phyloP scores from a whole-genome alignment of 352 stramenopile genomes.

The Pythium monospermum region DNA sequence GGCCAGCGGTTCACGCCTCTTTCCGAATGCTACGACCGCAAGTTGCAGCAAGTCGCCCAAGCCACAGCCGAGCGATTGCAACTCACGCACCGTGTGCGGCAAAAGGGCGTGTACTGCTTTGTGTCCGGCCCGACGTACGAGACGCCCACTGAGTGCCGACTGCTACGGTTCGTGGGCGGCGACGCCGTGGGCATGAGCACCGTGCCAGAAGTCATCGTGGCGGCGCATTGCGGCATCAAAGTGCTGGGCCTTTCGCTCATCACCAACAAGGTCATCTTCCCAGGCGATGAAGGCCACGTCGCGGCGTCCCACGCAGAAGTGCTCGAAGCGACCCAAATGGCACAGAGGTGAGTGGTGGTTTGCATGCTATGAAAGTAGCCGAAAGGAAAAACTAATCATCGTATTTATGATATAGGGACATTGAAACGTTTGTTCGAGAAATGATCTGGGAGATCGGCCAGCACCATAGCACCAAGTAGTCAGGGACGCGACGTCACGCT shows the following conservation, averaged over 20 bases:
- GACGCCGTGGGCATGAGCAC: conserved; percentile 97
- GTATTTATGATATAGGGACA: conserved; percentile 24
- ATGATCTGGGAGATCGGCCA: conserved; percentile 41
- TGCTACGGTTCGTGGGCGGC: conserved; percentile 89
- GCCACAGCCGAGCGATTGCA: conserved; percentile 75
- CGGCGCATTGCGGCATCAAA: conserved; percentile 92
- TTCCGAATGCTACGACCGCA: conserved; percentile 91
- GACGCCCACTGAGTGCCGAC: conserved; percentile 91
- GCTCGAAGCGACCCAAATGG: conserved; percentile 81
- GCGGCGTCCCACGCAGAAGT: conserved; percentile 92
- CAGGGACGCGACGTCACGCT: not conserved
- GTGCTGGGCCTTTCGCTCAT: conserved; percentile 96
- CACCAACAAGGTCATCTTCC: conserved; percentile 92
- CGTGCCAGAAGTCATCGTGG: conserved; percentile 95
- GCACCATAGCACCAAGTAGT: conserved; percentile 25
- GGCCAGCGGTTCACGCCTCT: conserved; percentile 94
- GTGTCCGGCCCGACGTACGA: conserved; percentile 97
- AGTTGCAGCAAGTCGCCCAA: conserved; percentile 79
- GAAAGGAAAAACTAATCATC: conserved; percentile 11
- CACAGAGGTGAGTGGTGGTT: conserved; percentile 30
- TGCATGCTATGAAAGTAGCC: no score
- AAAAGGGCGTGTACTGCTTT: conserved; percentile 94
- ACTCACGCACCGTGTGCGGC: conserved; percentile 78
- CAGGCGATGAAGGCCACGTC: conserved; percentile 65
- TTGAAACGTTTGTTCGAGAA: conserved; percentile 46